These are phyloP conservation scores for Cylindrotheca fusiformis DNA, from an alignment of 108 stramenopile species.

Conservation along the genomic window DNA sequence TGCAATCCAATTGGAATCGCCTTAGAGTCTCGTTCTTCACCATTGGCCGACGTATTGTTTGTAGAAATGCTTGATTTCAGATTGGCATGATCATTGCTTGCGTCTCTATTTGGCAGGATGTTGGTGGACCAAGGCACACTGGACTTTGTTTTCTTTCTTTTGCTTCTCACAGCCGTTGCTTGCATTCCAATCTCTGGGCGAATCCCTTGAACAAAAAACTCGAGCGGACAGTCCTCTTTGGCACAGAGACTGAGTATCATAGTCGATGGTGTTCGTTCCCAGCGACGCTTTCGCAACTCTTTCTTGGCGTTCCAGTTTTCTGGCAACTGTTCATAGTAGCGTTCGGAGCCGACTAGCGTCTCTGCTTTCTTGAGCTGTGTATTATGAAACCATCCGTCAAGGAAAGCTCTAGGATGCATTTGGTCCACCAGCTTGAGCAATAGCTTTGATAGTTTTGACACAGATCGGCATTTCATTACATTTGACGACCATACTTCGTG, in stretches of 20 bases:
- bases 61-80: no score
- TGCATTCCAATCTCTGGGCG: conserved; percentile 15
- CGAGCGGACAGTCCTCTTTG: conserved; percentile 14
- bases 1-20: not conserved
- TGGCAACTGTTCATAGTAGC: conserved; percentile 23
- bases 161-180: conserved; percentile 7
- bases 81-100: not conserved
- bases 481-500: conserved; percentile 37
- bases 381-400: conserved; percentile 49
- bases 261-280: conserved; percentile 31
- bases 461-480: conserved; percentile 43
- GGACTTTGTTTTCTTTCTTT: conserved; percentile 19
- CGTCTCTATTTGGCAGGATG: no score
- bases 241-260: conserved; percentile 22
- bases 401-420: conserved; percentile 51
- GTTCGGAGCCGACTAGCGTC: conserved; percentile 2
- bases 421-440: conserved; percentile 60
- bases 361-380: conserved; percentile 22
- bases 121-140: no score
- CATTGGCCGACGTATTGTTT: not conserved
- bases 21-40: not conserved
- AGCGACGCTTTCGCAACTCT: conserved; percentile 22
- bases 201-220: conserved; percentile 20
- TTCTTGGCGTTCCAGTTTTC: conserved; percentile 22
- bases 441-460: conserved; percentile 36